Evolutionary conservation across 2,329 filamentous ascomycete genomes (phyloP).

Genomic region (Tolypocladium guangdongense): DNA sequence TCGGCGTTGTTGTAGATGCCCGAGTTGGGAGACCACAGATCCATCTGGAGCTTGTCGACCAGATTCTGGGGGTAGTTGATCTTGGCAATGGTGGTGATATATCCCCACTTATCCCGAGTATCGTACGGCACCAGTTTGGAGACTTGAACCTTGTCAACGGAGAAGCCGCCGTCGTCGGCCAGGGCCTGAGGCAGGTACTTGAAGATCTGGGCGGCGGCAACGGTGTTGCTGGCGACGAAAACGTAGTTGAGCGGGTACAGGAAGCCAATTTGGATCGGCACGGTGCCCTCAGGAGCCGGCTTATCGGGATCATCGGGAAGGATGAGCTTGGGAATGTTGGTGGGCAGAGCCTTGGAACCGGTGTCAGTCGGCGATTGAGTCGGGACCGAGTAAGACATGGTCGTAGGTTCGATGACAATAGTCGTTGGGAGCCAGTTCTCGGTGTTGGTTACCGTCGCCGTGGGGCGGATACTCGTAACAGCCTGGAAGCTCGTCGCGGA

Average conservation of each 20-base stretch:
- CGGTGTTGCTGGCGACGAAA: conserved; percentile 62
- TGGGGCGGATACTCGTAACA: conserved; percentile 30
- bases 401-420: conserved; percentile 43
- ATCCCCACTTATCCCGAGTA: conserved; percentile 57
- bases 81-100: conserved; percentile 64
- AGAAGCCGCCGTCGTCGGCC: conserved; percentile 49
- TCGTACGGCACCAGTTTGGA: conserved; percentile 66
- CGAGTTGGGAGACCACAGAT: conserved; percentile 63
- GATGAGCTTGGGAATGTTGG: conserved; percentile 63
- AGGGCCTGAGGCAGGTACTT: conserved; percentile 63
- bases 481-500: conserved; percentile 6
- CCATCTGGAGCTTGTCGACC: conserved; percentile 54
- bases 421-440: conserved; percentile 46
- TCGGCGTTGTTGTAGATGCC: conserved; percentile 61
- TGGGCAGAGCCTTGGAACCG: conserved; percentile 45
- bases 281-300: conserved; percentile 49
- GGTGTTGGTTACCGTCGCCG: conserved; percentile 31
- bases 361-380: conserved; percentile 26
- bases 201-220: conserved; percentile 79
- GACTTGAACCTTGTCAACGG: conserved; percentile 48
- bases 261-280: conserved; percentile 78
- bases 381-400: conserved; percentile 21
- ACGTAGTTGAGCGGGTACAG: conserved; percentile 68
- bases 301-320: conserved; percentile 50
- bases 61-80: conserved; percentile 62